Conservation (phyloP, 192 early-diverging fungal genomes). For the Spizellomyces punctatus region DNA sequence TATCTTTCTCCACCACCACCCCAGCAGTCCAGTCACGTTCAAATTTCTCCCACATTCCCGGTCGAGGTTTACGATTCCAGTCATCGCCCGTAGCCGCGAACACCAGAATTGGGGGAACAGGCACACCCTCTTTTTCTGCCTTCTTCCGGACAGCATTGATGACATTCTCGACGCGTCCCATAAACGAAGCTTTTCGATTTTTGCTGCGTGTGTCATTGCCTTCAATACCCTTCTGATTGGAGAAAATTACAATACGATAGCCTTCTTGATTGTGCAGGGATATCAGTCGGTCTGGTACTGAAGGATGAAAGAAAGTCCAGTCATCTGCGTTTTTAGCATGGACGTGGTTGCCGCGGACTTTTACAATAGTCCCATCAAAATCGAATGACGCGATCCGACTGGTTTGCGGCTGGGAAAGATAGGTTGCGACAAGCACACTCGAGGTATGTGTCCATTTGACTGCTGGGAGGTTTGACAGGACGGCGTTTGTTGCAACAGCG, state of each 20-base stretch:
- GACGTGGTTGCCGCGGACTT: slow-evolving; percentile 59
- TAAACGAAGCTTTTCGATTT: slow-evolving; percentile 24
- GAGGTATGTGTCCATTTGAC: too few species aligned
- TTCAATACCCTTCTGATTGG: slow-evolving; percentile 68
- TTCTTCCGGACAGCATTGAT: slow-evolving; percentile 43
- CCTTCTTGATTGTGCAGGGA: slow-evolving; percentile 68
- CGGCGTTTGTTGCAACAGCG: too few species aligned
- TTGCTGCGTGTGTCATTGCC: slow-evolving; percentile 24
- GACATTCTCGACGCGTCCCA: slow-evolving; percentile 42
- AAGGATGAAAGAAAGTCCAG: slow-evolving; percentile 71
- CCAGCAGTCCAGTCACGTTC: slow-evolving; percentile 39
- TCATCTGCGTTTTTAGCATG: slow-evolving; percentile 73
- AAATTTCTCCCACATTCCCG: slow-evolving; percentile 69
- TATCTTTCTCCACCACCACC: slow-evolving; percentile 51
- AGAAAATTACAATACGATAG: slow-evolving; percentile 68
- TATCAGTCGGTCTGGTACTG: slow-evolving; percentile 60
- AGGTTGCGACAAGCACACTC: too few species aligned
- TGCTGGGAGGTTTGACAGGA: too few species aligned
- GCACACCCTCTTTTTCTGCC: slow-evolving; percentile 29
- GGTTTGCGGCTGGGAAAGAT: too few species aligned
- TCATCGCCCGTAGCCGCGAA: slow-evolving; percentile 73
- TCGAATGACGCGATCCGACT: slow-evolving; percentile 71
- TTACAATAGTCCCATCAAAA: slow-evolving; percentile 79
- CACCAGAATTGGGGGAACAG: slow-evolving; percentile 65
- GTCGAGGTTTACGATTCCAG: slow-evolving; percentile 72